phyloP scores from a whole-genome alignment of 768 basidiomycete species.

The Nidularia pulvinata region DNA sequence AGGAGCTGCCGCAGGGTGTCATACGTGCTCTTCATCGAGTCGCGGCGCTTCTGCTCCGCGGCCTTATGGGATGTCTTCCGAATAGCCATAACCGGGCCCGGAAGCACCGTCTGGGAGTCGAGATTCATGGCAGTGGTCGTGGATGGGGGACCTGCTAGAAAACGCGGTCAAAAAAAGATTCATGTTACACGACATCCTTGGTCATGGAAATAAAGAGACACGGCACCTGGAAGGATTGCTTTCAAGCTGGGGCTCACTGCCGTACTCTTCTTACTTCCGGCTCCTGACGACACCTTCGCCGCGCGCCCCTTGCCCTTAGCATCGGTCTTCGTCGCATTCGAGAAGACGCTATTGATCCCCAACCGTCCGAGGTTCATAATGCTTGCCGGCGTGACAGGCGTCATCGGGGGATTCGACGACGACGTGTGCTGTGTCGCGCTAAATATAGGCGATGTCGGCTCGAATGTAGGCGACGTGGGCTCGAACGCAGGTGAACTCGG shows the following conservation, averaged over 20 bases:
- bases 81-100: constrained; percentile 26
- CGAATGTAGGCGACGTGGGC: too few species aligned
- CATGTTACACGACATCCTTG: background rate
- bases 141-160: too few species aligned
- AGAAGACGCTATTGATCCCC: constrained; percentile 39
- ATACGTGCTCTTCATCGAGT: constrained; percentile 94
- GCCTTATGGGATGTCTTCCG: constrained; percentile 91
- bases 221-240: constrained; percentile 70
- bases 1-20: constrained; percentile 82
- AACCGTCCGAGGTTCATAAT: constrained; percentile 87
- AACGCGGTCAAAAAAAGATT: background rate
- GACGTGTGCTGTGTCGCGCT: too few species aligned
- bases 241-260: constrained; percentile 57
- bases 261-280: constrained; percentile 3
- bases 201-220: constrained; percentile 1
- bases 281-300: constrained; percentile 23
- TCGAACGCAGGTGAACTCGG: too few species aligned
- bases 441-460: too few species aligned
- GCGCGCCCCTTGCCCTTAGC: constrained; percentile 3
- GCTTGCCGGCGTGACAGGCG: constrained; percentile 88
- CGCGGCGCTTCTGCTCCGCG: constrained; percentile 96
- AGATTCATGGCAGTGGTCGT: too few species aligned
- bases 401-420: constrained; percentile 23
- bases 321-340: constrained; percentile 15
- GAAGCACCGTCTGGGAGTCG: constrained; percentile 3